These are phyloP conservation scores for Yamadazyma akitaensis DNA, from an alignment of 805 yeast genomes.

Conservation along the genomic window DNA sequence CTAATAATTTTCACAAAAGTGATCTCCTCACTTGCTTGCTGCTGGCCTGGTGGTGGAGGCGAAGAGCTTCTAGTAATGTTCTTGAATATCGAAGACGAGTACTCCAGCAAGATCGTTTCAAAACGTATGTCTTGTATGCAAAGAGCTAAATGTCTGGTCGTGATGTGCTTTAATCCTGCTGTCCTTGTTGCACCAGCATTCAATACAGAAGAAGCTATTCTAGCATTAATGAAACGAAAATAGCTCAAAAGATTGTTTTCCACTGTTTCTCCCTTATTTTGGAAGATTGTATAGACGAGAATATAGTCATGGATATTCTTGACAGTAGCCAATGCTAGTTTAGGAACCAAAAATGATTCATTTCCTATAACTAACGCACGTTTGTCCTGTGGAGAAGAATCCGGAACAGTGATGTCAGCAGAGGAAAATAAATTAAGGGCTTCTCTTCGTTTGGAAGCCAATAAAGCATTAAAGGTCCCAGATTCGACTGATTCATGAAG, in stretches of 20 bases:
- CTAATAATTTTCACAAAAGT: slow-evolving; percentile 30
- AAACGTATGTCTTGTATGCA: slow-evolving; percentile 63
- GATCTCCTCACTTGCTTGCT: slow-evolving; percentile 22
- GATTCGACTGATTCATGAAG: slow-evolving; percentile 23
- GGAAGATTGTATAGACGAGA: slow-evolving; percentile 55
- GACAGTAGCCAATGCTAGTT: slow-evolving; percentile 20
- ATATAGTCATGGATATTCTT: slow-evolving; percentile 48
- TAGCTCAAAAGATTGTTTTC: slow-evolving; percentile 44
- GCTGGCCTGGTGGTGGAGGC: slow-evolving; percentile 6
- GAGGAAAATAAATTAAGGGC: slow-evolving; percentile 23
- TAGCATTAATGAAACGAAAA: slow-evolving; percentile 47
- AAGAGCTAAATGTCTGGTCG: slow-evolving; percentile 67
- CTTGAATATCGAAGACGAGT: slow-evolving; percentile 20
- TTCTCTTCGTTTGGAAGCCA: slow-evolving; percentile 27
- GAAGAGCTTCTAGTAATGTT: neutral
- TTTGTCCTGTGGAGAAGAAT: neutral
- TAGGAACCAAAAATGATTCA: slow-evolving; percentile 30
- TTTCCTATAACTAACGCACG: slow-evolving; percentile 14
- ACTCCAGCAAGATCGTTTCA: slow-evolving; percentile 32
- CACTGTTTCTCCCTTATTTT: slow-evolving; percentile 37
- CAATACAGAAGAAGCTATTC: slow-evolving; percentile 57
- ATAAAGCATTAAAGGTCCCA: slow-evolving; percentile 17
- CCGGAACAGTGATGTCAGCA: neutral
- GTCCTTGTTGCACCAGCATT: slow-evolving; percentile 76
- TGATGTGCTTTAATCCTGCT: slow-evolving; percentile 70